phyloP scores from a whole-genome alignment of 176 grass and related monocot species.

The Avena sativa region DNA sequence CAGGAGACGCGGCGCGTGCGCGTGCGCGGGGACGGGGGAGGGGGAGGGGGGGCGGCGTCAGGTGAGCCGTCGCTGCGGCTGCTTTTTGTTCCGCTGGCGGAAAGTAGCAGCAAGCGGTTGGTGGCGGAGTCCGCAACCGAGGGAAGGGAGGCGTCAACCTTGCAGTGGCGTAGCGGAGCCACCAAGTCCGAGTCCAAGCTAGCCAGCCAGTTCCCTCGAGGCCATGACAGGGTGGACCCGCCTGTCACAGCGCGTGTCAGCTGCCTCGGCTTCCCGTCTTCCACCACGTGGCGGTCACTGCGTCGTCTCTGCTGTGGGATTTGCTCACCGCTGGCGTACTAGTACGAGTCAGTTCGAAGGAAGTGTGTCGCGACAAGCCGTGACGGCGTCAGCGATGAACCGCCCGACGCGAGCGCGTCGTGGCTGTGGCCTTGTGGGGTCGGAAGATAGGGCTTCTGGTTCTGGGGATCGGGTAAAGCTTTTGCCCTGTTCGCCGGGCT shows the following conservation, averaged over 20 bases:
- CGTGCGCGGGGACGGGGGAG: background rate
- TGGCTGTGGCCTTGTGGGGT: background rate
- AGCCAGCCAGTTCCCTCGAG: background rate
- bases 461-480: background rate
- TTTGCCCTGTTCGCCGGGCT: conserved; percentile 29
- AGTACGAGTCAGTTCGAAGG: background rate
- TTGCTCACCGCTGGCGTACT: background rate
- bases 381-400: conserved; percentile 39
- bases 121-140: conserved; percentile 37
- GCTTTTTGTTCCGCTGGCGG: conserved; percentile 47
- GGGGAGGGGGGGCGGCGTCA: background rate
- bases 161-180: conserved; percentile 9
- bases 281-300: conserved; percentile 10
- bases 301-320: background rate
- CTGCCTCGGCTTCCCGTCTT: background rate
- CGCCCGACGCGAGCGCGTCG: background rate
- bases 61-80: conserved; percentile 37
- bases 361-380: background rate
- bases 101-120: conserved; percentile 56
- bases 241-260: background rate
- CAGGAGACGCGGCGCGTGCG: background rate
- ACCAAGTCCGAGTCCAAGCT: conserved; percentile 24
- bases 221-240: background rate
- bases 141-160: conserved; percentile 38
- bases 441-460: background rate